phyloP scores from a whole-genome alignment of 2,329 filamentous ascomycete species.

The Pseudocercospora vitis region DNA sequence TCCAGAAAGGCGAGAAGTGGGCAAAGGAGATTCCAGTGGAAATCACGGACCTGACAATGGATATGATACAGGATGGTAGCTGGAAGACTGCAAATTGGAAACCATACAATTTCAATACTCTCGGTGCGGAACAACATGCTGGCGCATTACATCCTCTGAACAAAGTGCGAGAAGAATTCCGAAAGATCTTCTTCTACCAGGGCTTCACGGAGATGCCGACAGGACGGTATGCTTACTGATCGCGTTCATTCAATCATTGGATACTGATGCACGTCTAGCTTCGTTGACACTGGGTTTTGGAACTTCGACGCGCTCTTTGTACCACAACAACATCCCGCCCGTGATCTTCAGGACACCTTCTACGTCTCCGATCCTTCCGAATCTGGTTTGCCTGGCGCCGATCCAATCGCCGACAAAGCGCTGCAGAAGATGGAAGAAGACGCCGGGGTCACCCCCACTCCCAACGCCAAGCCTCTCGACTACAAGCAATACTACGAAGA shows the following conservation, averaged over 20 bases:
- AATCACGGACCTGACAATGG: conserved; percentile 90
- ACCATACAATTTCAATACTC: conserved; percentile 73
- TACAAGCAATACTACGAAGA: conserved; percentile 88
- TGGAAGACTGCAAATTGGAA: conserved; percentile 95
- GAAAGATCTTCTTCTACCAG: conserved; percentile 99
- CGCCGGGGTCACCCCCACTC: conserved; percentile 25
- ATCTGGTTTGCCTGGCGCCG: conserved; percentile 66
- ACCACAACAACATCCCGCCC: conserved; percentile 94
- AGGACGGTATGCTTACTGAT: conserved; percentile 59
- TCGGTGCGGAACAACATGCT: conserved; percentile 59
- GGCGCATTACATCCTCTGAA: conserved; percentile 63
- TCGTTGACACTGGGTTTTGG: conserved; percentile 97
- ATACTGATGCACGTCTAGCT: conserved; percentile 48
- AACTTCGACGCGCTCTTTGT: conserved; percentile 98
- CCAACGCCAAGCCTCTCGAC: conserved; percentile 49
- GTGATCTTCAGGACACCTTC: conserved; percentile 97
- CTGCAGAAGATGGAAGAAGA: conserved; percentile 55
- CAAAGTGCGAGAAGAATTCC: conserved; percentile 94
- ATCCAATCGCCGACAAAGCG: conserved; percentile 50
- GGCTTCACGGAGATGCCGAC: conserved; percentile 99
- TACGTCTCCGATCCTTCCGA: conserved; percentile 87
- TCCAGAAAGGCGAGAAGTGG: conserved; percentile 83
- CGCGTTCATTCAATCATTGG: too few relatives aligned
- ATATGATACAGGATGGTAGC: conserved; percentile 82
- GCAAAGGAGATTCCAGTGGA: conserved; percentile 86